Base-by-base conservation (phyloP, 306 rosid genomes). In the Lagenaria siceraria region DNA sequence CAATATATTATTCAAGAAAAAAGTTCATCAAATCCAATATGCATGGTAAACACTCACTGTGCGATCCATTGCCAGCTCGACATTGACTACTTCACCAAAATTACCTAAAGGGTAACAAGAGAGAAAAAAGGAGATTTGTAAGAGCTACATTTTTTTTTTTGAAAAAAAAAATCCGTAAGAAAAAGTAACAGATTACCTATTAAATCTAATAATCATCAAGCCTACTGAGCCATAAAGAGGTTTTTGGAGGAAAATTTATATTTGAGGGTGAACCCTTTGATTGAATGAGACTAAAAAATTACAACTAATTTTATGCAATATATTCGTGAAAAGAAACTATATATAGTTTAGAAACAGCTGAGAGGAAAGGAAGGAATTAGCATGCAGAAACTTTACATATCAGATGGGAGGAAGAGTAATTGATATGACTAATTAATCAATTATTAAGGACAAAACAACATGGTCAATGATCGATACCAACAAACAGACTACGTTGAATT, bases 21-120 rank as follows among this genome's bases (percentile, higher is more conserved):
- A 25, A 38, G 17, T 11, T 15, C 35, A n/a, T 77, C 58, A 76
- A 60, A 77, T 52, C 46, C 51, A 40, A 59, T 24, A 59, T n/a
- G 52, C 75, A 77, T 76, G 66, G 72, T 18, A 75, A 21, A 61
- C 72, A 90, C 99, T 92, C 84, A 96, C 99, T 66, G 78, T 64
- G 31, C 94, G 90, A 85, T 96, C 98, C 90, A 96, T 90, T 59
- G 91, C 99, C 86, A 96, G 87, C 84, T 96, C 99, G 25, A 92
- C 99, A 80, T 89, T 85, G 74, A 88, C 90, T 61, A 96, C 96
- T 86, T 92, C 98, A 6, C 98, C 99, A 81, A 85, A 96, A 78
- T 85, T 87, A 77, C 98, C 99, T 96, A 84, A 36, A 76, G 79
- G 76, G 52, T 75, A 48, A 48, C 13, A 70, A n/a, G 21, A 17